Evolutionary conservation across 2,329 filamentous ascomycete genomes (phyloP), one percentile per base, ranked within the genome.

Genomic region (Zasmidium citrigriseum): DNA sequence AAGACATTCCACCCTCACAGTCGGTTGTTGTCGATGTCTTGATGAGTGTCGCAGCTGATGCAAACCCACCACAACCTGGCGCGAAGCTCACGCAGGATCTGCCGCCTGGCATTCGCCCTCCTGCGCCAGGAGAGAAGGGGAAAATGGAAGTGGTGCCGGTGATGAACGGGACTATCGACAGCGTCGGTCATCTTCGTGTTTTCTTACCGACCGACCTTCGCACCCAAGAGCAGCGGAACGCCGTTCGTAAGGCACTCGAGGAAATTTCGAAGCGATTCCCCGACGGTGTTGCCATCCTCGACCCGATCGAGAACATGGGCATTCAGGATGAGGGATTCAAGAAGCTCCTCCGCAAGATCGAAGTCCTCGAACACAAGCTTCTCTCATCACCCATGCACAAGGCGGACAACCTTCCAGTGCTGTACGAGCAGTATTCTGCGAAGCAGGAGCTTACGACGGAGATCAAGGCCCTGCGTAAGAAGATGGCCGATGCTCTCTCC

Each of bases 251-350:
- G 70, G 76, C 83, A 3, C 76, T 98, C 24, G 83, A 86, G 45
- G 93, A 98, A 74, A 88, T 96, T 16, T 85, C 90, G 75, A 86
- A 86, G 65, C 88, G 95, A 23, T 98, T 99, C 78, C 92, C 93
- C 0, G 95, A 99, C 70, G 95, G 95, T 2, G 80, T 99, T 57
- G 89, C 95, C 2, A 82, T 93, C 5, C 78, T 99, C 18, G 95
- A 99, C 69, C 95, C 95, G 0, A 88, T 99, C 41, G 93, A 98
- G 74, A 93, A 97, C 71, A 98, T 99, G 95, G 85, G 86, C 24
- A 98, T 99, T 69, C 88, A 83, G 3, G 95, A 98, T 69, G 92
- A 96, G 1, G 87, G 86, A 0, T 98, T 99, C 80, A 97, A 96
- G 81, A 91, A 92, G 73, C 84, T 97, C 3, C 83, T 98, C 12